phyloP scores from a whole-genome alignment of 108 stramenopile genomes.

The Mediolabrus comicus region DNA sequence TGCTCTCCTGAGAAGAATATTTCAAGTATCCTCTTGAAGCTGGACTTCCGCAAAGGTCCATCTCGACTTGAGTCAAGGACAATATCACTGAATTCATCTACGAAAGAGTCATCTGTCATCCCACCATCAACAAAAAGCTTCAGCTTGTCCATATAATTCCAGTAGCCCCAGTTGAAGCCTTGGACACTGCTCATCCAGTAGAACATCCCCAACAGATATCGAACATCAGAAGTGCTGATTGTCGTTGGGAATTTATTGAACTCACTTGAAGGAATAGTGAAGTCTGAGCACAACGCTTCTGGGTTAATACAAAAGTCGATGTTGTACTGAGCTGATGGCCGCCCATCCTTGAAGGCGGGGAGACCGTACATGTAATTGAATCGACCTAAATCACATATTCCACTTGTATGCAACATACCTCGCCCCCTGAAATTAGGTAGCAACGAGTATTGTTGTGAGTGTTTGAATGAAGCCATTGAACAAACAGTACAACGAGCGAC shows the following conservation, averaged over 20 bases:
- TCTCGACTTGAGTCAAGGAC: constrained; percentile 31
- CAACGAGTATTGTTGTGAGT: too few species aligned
- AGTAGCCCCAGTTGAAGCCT: constrained; percentile 28
- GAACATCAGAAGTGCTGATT: constrained; percentile 14
- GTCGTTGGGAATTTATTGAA: constrained; percentile 5
- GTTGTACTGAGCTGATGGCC: constrained; percentile 16
- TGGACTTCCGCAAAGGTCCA: constrained; percentile 33
- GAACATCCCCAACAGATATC: constrained; percentile 28
- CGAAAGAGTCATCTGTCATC: constrained; percentile 31
- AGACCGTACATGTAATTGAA: constrained; percentile 43
- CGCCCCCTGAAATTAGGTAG: too few species aligned
- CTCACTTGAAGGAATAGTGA: background rate
- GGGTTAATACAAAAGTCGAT: constrained; percentile 35
- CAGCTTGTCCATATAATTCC: constrained; percentile 31
- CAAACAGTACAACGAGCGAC: too few species aligned
- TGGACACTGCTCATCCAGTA: constrained; percentile 39
- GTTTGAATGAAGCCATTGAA: too few species aligned
- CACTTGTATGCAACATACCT: constrained; percentile 31
- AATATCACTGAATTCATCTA: constrained; percentile 19
- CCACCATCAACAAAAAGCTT: constrained; percentile 35
- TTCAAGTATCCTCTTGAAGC: constrained; percentile 25
- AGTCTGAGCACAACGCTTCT: constrained; percentile 31
- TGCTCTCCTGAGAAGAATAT: constrained; percentile 10
- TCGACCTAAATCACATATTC: constrained; percentile 43
- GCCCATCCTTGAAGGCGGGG: constrained; percentile 31